Evolutionary conservation across 768 basidiomycete species (phyloP).

Genomic region (Russula foetens): DNA sequence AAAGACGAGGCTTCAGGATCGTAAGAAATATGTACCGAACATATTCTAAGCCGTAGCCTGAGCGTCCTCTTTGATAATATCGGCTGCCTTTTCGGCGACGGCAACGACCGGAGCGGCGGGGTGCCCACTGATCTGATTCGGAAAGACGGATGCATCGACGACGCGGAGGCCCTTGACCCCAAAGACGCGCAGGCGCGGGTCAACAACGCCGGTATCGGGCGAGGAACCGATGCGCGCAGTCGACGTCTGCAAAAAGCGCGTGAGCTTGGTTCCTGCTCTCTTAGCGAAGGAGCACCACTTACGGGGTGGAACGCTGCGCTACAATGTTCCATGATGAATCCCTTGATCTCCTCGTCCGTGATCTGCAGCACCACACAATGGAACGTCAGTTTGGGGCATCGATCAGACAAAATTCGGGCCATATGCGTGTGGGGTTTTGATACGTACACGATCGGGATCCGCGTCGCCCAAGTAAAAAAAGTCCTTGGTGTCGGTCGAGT

Average conservation of each 20-base stretch:
- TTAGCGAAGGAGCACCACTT: not conserved
- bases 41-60: no score
- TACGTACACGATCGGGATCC: constrained; percentile 8
- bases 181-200: constrained; percentile 33
- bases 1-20: no score
- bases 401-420: no score
- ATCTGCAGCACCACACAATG: not conserved
- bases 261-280: not conserved
- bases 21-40: no score
- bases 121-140: constrained; percentile 14
- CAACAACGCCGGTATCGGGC: constrained; percentile 32
- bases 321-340: constrained; percentile 5
- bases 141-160: constrained; percentile 23
- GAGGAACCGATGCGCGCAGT: constrained; percentile 13
- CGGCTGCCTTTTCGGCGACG: constrained; percentile 9
- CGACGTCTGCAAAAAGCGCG: constrained; percentile 2
- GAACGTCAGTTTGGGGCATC: not conserved
- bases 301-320: constrained; percentile 27
- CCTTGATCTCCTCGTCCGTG: constrained; percentile 20
- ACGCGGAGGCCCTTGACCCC: constrained; percentile 37
- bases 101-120: constrained; percentile 6
- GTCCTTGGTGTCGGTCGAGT: constrained; percentile 9
- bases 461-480: constrained; percentile 14
- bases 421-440: not conserved
- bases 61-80: constrained; percentile 11